Conservation (phyloP, 352 stramenopile species). For the Pythium sp. region DNA sequence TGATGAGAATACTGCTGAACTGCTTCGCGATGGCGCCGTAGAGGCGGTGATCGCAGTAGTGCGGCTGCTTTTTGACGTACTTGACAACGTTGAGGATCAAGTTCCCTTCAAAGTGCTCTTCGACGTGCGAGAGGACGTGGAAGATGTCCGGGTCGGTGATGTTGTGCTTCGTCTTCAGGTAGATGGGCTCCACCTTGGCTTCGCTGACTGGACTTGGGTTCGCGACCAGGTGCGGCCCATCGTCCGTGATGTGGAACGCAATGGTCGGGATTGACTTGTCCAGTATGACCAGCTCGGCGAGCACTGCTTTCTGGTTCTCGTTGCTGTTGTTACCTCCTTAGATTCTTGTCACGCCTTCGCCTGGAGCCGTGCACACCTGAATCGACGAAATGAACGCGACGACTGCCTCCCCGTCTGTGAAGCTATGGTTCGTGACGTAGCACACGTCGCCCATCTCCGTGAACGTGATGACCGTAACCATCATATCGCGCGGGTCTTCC, state of each 20-base stretch:
- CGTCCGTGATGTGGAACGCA: slow-evolving; percentile 69
- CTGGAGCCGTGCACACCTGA: slow-evolving; percentile 43
- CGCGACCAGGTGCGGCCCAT: slow-evolving; percentile 43
- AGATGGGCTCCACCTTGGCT: slow-evolving; percentile 36
- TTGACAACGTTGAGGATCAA: slow-evolving; percentile 69
- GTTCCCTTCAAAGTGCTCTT: slow-evolving; percentile 46
- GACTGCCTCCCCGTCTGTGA: slow-evolving; percentile 42
- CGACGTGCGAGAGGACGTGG: slow-evolving; percentile 38
- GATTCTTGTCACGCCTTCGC: slow-evolving; percentile 31
- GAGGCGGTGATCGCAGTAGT: slow-evolving; percentile 46
- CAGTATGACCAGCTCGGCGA: slow-evolving; percentile 47
- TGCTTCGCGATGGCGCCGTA: slow-evolving; percentile 59
- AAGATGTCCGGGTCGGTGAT: slow-evolving; percentile 58
- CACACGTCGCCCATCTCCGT: slow-evolving; percentile 46
- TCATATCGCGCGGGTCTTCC: slow-evolving; percentile 38
- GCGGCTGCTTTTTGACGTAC: slow-evolving; percentile 46
- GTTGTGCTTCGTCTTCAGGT: slow-evolving; percentile 41
- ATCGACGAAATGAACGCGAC: slow-evolving; percentile 37
- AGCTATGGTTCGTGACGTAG: slow-evolving; percentile 59
- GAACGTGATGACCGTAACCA: slow-evolving; percentile 75
- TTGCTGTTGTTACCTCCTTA: slow-evolving; percentile 42
- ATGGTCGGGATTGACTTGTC: slow-evolving; percentile 54
- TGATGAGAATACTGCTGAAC: slow-evolving; percentile 62
- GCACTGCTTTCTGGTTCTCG: slow-evolving; percentile 67
- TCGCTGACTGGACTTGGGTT: slow-evolving; percentile 28